Conservation (phyloP, 225 moss, liverwort and hornwort genomes). For the Takakia lepidozioides region DNA sequence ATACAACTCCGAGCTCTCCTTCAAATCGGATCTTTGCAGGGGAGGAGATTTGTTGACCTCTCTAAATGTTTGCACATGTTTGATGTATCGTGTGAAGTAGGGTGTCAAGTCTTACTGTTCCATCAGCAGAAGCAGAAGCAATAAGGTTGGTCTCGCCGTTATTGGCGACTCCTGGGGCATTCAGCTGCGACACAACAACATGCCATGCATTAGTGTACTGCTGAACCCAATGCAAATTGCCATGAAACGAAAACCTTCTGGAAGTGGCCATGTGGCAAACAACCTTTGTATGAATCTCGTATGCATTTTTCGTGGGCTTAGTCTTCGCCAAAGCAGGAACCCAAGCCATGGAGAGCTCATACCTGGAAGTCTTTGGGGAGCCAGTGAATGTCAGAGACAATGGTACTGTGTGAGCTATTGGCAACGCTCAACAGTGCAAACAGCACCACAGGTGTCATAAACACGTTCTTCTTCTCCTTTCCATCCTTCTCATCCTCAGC, state of each 20-base stretch:
- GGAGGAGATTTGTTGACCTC: too few relatives aligned
- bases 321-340: too few relatives aligned
- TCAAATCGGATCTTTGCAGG: too few relatives aligned
- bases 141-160: conserved; percentile 72
- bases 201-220: too few relatives aligned
- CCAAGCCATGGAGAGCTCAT: too few relatives aligned
- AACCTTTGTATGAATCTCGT: too few relatives aligned
- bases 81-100: background rate
- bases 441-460: conserved; percentile 41
- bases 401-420: conserved; percentile 52
- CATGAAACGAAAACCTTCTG: too few relatives aligned
- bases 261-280: too few relatives aligned
- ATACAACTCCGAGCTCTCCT: too few relatives aligned
- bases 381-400: conserved; percentile 90
- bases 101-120: conserved; percentile 27
- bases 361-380: conserved; percentile 81
- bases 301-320: too few relatives aligned
- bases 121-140: conserved; percentile 66
- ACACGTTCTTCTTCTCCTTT: conserved; percentile 21
- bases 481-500: conserved; percentile 38
- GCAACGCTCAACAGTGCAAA: conserved; percentile 61
- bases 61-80: background rate
- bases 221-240: too few relatives aligned
- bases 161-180: conserved; percentile 24
- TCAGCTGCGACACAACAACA: too few relatives aligned